Percentiles rank a stretch among this genome's conserved stretches.
These are phyloP conservation scores for Sporothrix variecibatus DNA, from an alignment of 2,329 filamentous ascomycete species.

Conservation along the genomic window DNA sequence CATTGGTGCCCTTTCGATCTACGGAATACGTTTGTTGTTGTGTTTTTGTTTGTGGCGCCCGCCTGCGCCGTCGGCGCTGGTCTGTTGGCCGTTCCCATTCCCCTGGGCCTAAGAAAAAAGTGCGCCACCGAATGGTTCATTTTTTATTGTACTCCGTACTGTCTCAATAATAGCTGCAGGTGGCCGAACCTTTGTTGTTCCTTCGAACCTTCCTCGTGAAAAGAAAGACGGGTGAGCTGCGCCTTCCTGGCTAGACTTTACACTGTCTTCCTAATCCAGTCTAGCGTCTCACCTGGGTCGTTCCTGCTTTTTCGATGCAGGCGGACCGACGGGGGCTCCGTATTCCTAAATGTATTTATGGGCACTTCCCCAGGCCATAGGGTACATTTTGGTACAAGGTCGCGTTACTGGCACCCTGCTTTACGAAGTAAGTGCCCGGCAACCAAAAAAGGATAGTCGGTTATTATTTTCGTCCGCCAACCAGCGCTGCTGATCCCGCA, in stretches of 20 bases:
- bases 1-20: not conserved
- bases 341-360: conserved; percentile 22
- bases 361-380: not conserved
- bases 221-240: not conserved
- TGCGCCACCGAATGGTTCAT: not conserved
- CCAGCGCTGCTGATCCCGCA: not conserved
- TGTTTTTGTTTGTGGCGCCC: not conserved
- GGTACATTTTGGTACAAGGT: not conserved
- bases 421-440: conserved; percentile 20
- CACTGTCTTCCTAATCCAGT: not conserved
- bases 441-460: conserved; percentile 18
- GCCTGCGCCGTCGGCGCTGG: not conserved
- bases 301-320: conserved; percentile 16
- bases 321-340: not conserved
- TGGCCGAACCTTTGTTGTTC: not conserved
- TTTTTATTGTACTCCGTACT: not conserved
- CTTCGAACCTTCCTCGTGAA: not conserved
- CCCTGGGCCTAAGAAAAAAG: conserved; percentile 5
- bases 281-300: conserved; percentile 6
- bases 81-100: not conserved
- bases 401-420: not conserved
- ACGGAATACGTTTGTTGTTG: not conserved
- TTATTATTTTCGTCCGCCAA: conserved; percentile 22
- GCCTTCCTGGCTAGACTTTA: not conserved
- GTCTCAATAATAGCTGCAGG: not conserved